Evolutionary conservation across 805 yeast genomes (phyloP), one percentile per base, ranked within the genome.

Genomic region (Kodamaea hsintzibuensis): DNA sequence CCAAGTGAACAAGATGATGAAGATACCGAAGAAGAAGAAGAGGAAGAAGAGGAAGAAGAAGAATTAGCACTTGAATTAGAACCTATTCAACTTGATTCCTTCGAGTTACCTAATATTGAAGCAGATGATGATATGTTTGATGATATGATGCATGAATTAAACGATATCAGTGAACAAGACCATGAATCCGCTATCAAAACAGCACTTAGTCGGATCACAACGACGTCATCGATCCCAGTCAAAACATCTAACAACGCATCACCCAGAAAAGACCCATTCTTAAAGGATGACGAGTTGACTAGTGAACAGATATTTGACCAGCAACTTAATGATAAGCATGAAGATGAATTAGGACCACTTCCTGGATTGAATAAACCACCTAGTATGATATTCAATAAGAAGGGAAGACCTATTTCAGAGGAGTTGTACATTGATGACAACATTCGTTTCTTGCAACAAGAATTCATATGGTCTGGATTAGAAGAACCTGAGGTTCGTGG

Each of bases 221-320:
- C 43, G 33, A 30, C 35, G 3, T 19, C 35, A 1, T 12, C 50
- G 14, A 22, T 16, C 16, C 44, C 51, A 16, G 33, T 42, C 14
- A 42, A 50, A 16, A 22, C 25, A 4, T 33, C 47, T 9, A 19
- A n/a, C 13, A 47, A 46, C 19, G 27, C 53, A 27, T 33, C 43
- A 2, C 14, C 56, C 19, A 45, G 55, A 9, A 60, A 58, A 22
- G 66, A 64, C 44, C 62, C 65, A 14, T 73, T 76, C 55, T 65
- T 75, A 47, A 68, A 63, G 50, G 80, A 76, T 59, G 80, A 75
- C 51, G 80, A 76, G 53, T 66, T 76, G 54, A 70, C 78, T 1
- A 61, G 59, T 35, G 79, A 68, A 35, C 79, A 75, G 55, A 76
- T 75, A 50, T 67, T 63, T 37, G 78, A 75, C 55, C 78, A 70